Base-by-base conservation (phyloP, 768 basidiomycete genomes). In the Lentinula sp. region DNA sequence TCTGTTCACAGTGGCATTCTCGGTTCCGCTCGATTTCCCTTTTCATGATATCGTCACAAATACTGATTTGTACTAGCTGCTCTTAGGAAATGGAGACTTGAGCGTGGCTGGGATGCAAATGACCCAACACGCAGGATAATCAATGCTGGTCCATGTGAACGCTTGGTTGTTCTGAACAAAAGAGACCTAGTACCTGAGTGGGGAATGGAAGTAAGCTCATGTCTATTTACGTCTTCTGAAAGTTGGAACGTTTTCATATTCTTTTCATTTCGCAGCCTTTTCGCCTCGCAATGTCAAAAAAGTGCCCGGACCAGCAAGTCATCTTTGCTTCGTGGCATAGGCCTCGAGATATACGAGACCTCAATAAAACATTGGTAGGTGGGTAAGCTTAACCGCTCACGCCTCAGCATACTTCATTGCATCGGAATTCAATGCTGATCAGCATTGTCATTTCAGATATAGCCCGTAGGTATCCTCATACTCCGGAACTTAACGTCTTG, bases 121-220 rank as follows among this genome's bases (percentile, higher is more conserved):
- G 69, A 78, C 61, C 76, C 72, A 41, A 68, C 70, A 35, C 72
- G 75, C 56, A 74, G 77, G 59, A 72, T 77, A 45, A 66, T 77
- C 50, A 72, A 75, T 61, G 67, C 73, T 57, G 70, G 72, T 62
- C 74, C 85, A 55, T 91, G 91, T 68, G 91, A 95, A 73, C 88
- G 90, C 60, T 81, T 98, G 37, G 85, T 99, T 48, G 91, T 98
- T 10, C 81, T 98, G 64, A 96, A 93, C 68, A 98, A 98, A 76
- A 83, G 90, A 45, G 97, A 98, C 75, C 78, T 98, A 57, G 94
- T 95, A 8, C 86, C 95, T 45, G 79, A 83, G 67, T 91, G 91
- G 86, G 95, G 94, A 39, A 81, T 95, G 66, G 83, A 91, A 81
- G 96, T 95, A 67, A 65, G 63, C 55, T 9, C 6, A 48, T 54